These are phyloP conservation scores for Penicillium herquei DNA, from an alignment of 495 filamentous ascomycete species.

Conservation along the genomic window DNA sequence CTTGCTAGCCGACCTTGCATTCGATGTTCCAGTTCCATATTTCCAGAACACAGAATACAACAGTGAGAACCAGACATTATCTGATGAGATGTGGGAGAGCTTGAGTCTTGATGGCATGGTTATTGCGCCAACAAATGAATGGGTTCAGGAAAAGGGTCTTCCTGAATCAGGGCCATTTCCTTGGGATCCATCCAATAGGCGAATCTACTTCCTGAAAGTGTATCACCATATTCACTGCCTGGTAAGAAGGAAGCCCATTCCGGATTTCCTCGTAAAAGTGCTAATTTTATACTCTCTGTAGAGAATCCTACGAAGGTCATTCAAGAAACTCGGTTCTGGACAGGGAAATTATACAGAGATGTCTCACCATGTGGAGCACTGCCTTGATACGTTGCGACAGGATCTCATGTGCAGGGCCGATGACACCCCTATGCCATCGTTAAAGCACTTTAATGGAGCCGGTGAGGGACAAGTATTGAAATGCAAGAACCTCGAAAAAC, in stretches of 20 bases:
- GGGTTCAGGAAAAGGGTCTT: constrained; percentile 22
- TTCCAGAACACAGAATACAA: neutral
- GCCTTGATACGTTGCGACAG: constrained; percentile 28
- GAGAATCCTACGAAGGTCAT: constrained; percentile 1
- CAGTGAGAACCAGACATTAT: neutral
- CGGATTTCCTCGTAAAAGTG: neutral
- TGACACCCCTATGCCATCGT: constrained; percentile 16
- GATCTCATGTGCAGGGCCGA: constrained; percentile 32
- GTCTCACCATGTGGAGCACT: constrained; percentile 25
- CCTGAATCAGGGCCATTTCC: constrained; percentile 28
- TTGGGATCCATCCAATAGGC: constrained; percentile 30
- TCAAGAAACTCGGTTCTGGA: constrained; percentile 1
- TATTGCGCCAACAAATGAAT: constrained; percentile 26
- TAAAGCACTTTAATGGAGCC: constrained; percentile 1
- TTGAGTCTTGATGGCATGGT: constrained; percentile 27
- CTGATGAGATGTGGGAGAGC: constrained; percentile 19
- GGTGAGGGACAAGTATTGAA: constrained; percentile 10
- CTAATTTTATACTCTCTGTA: neutral
- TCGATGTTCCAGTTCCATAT: neutral
- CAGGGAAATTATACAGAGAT: neutral
- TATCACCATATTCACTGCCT: constrained; percentile 40
- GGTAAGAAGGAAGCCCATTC: constrained; percentile 12
- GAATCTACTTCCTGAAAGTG: constrained; percentile 39
- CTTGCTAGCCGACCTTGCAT: neutral
- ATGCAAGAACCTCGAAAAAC: constrained; percentile 12